Evolutionary conservation across 2,329 filamentous ascomycete genomes (phyloP).

Genomic region (Alternaria burnsii): DNA sequence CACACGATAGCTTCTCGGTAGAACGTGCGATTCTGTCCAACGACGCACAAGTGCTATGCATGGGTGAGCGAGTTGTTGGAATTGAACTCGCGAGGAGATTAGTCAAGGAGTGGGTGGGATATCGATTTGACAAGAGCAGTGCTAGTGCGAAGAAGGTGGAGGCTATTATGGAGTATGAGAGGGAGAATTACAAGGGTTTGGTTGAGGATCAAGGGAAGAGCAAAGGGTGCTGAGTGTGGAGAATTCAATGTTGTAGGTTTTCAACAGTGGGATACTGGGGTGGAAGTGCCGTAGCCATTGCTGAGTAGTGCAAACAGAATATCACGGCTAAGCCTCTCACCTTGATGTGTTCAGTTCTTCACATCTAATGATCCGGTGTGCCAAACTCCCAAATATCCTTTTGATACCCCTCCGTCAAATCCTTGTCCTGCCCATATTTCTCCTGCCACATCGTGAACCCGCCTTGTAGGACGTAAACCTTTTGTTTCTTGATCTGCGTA

Average conservation of each 20-base stretch:
- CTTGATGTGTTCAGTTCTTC: not conserved
- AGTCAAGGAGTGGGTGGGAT: conserved; percentile 84
- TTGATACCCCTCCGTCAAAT: conserved; percentile 82
- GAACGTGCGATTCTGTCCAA: conserved; percentile 84
- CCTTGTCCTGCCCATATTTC: conserved; percentile 76
- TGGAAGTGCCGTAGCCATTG: not conserved
- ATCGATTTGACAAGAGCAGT: conserved; percentile 76
- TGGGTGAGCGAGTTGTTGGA: conserved; percentile 84
- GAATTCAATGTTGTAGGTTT: not conserved
- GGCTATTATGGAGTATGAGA: conserved; percentile 60
- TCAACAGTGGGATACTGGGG: too few relatives aligned
- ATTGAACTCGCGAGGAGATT: conserved; percentile 80
- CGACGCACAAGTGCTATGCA: conserved; percentile 85
- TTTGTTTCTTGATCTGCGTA: conserved; percentile 61
- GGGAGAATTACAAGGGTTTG: conserved; percentile 43
- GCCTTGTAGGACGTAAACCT: conserved; percentile 80
- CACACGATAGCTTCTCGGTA: conserved; percentile 85
- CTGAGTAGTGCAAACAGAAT: not conserved
- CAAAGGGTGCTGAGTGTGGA: conserved; percentile 1
- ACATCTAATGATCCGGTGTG: conserved; percentile 14
- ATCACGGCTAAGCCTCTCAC: not conserved
- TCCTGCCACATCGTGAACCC: conserved; percentile 94
- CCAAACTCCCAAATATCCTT: conserved; percentile 83
- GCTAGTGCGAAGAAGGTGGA: conserved; percentile 66
- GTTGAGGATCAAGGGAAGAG: conserved; percentile 19